A percentile compares a stretch with the other conserved stretches of the same genome.
Evolutionary conservation across 192 early-diverging fungal species (phyloP).

Genomic region (Irineochytrium annulatum): DNA sequence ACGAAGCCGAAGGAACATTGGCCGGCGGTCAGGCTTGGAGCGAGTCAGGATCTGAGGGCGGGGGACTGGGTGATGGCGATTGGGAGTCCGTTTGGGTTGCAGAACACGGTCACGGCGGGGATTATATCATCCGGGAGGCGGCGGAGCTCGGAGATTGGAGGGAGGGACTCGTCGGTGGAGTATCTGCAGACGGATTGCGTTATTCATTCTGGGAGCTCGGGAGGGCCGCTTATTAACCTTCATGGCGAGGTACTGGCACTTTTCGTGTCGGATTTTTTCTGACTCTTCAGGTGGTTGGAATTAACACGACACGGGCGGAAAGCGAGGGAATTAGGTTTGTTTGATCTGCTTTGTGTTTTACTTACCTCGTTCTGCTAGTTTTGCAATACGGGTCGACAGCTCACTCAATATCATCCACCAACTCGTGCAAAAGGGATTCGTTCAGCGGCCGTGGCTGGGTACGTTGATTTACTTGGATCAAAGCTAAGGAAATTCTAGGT

Average conservation of each 20-base stretch:
- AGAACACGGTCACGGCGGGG: slow-evolving; percentile 49
- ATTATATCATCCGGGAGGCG: slow-evolving; percentile 39
- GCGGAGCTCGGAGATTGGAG: slow-evolving; percentile 38
- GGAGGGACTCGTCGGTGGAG: slow-evolving; percentile 38
- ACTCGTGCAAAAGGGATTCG: slow-evolving; percentile 31
- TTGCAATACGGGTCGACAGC: slow-evolving; percentile 47
- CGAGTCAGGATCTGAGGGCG: slow-evolving; percentile 2
- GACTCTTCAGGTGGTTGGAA: slow-evolving; percentile 14
- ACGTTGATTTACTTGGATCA: background rate
- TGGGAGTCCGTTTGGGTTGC: slow-evolving; percentile 50
- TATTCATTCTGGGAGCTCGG: slow-evolving; percentile 43
- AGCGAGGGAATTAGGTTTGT: slow-evolving; percentile 40
- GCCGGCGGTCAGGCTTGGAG: slow-evolving; percentile 20
- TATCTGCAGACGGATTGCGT: slow-evolving; percentile 55
- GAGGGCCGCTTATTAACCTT: slow-evolving; percentile 48
- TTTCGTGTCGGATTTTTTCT: background rate
- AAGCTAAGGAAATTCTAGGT: slow-evolving; percentile 6
- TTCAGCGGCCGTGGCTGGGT: slow-evolving; percentile 46
- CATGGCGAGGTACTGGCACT: slow-evolving; percentile 45
- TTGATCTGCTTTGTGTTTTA: slow-evolving; percentile 15
- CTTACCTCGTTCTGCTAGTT: slow-evolving; percentile 18
- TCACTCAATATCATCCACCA: slow-evolving; percentile 41
- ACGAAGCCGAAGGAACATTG: slow-evolving; percentile 3
- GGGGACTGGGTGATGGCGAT: slow-evolving; percentile 48
- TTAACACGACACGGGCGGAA: slow-evolving; percentile 42